These are phyloP conservation scores for Mangifera indica DNA, from an alignment of 345 rosid genomes.

Conservation along the genomic window DNA sequence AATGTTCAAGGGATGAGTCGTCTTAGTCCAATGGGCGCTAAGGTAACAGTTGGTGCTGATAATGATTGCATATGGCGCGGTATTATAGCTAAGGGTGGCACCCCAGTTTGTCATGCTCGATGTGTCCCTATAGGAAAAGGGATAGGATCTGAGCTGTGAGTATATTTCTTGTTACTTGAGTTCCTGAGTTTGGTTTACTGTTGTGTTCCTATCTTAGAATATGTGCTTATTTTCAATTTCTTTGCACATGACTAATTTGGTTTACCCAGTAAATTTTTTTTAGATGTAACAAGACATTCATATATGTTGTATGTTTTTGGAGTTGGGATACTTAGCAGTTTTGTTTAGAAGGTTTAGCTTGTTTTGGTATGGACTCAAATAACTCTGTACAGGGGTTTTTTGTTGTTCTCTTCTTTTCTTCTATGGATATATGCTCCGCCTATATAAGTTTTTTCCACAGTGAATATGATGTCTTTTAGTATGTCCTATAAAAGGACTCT, in stretches of 20 bases:
- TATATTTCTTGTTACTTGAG: conserved; percentile 13
- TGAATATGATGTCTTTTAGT: not conserved
- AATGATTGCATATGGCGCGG: conserved; percentile 74
- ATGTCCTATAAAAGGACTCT: not conserved
- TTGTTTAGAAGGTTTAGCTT: not conserved
- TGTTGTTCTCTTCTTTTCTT: not conserved
- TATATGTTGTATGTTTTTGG: not conserved
- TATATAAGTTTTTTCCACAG: not conserved
- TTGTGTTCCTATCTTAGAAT: not conserved
- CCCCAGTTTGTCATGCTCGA: conserved; percentile 71
- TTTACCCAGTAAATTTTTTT: not conserved
- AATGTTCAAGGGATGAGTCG: conserved; percentile 38
- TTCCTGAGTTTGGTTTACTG: not conserved
- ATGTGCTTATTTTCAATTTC: not conserved
- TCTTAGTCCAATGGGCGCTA: conserved; percentile 46
- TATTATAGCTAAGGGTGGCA: conserved; percentile 74
- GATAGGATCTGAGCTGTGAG: conserved; percentile 61
- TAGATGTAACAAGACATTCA: not conserved
- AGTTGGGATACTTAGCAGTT: not conserved
- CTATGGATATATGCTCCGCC: not conserved
- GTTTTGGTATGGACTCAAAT: not conserved
- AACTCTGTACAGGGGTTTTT: not conserved
- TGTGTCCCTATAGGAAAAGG: conserved; percentile 64
- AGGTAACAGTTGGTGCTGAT: conserved; percentile 39
- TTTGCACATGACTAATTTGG: not conserved